Conservation (phyloP, 129 eudicot genomes). For the Chrysanthemum lavandulifolium region DNA sequence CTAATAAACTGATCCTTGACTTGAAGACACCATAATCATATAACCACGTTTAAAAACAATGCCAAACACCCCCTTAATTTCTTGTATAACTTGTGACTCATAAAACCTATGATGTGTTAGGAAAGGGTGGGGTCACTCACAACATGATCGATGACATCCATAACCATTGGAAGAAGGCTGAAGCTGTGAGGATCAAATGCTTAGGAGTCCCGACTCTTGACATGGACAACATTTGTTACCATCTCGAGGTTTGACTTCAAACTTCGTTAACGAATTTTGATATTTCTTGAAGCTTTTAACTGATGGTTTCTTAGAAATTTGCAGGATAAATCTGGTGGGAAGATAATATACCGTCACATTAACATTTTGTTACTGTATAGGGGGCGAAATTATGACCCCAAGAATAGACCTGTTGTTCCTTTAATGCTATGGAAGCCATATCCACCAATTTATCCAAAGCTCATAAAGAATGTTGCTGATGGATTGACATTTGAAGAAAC, state of each 20-base stretch:
- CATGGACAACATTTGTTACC: constrained; percentile 83
- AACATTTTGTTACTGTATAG: constrained; percentile 80
- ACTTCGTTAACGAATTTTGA: background rate
- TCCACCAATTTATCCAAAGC: constrained; percentile 90
- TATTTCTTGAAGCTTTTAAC: background rate
- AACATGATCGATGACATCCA: constrained; percentile 93
- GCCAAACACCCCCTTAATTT: background rate
- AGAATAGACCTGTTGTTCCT: constrained; percentile 61
- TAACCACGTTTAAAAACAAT: no score
- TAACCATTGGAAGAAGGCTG: constrained; percentile 96
- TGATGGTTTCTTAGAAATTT: constrained; percentile 40
- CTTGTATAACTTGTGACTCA: background rate
- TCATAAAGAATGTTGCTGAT: constrained; percentile 84
- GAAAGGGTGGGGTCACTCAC: constrained; percentile 94
- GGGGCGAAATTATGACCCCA: constrained; percentile 78
- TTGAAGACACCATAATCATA: background rate
- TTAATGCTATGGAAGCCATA: constrained; percentile 93
- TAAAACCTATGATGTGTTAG: constrained; percentile 35
- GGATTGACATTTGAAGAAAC: constrained; percentile 92
- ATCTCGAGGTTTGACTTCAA: constrained; percentile 68
- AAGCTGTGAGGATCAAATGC: constrained; percentile 91
- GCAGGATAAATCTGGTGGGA: constrained; percentile 95
- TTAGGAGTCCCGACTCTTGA: constrained; percentile 97
- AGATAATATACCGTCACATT: constrained; percentile 63
- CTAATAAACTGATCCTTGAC: no score